Conservation (phyloP, 2,329 filamentous ascomycete genomes). For the Peltaster fructicola region DNA sequence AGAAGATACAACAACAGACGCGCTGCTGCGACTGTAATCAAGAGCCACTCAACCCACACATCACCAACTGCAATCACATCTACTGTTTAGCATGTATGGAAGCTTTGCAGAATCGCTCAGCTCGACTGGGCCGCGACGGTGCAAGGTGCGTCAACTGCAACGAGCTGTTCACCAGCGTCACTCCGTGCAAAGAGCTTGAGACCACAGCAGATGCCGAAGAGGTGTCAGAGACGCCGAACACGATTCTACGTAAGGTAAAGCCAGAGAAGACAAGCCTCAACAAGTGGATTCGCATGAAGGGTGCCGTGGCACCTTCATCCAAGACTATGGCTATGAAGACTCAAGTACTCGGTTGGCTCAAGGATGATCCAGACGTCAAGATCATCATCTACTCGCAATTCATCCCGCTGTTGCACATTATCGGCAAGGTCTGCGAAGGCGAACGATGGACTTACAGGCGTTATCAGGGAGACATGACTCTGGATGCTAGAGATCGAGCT, state of each 20-base stretch:
- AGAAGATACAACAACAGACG: too few relatives aligned
- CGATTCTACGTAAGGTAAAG: too few relatives aligned
- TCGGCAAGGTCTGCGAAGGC: slow-evolving; percentile 30
- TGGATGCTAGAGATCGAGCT: slow-evolving; percentile 26
- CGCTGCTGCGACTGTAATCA: slow-evolving; percentile 28
- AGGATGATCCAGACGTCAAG: slow-evolving; percentile 32
- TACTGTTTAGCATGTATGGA: slow-evolving; percentile 35
- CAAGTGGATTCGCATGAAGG: slow-evolving; percentile 22
- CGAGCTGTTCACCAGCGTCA: slow-evolving; percentile 8
- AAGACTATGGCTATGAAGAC: slow-evolving; percentile 30
- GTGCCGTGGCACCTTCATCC: slow-evolving; percentile 24
- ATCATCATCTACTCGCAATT: slow-evolving; percentile 46
- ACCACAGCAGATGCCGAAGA: background rate
- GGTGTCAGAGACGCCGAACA: slow-evolving; percentile 16
- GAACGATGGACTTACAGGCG: slow-evolving; percentile 32
- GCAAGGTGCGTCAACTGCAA: slow-evolving; percentile 22
- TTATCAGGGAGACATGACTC: slow-evolving; percentile 33
- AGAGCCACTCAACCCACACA: slow-evolving; percentile 22
- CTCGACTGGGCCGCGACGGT: slow-evolving; percentile 8
- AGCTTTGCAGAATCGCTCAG: slow-evolving; percentile 15
- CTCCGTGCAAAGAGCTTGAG: slow-evolving; percentile 10
- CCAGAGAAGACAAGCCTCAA: slow-evolving; percentile 10
- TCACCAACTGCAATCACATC: slow-evolving; percentile 37
- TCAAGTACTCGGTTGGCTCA: slow-evolving; percentile 27
- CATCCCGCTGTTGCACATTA: slow-evolving; percentile 32